Evolutionary conservation across 495 filamentous ascomycete genomes (phyloP).

Genomic region (Xylaria bambusicola): DNA sequence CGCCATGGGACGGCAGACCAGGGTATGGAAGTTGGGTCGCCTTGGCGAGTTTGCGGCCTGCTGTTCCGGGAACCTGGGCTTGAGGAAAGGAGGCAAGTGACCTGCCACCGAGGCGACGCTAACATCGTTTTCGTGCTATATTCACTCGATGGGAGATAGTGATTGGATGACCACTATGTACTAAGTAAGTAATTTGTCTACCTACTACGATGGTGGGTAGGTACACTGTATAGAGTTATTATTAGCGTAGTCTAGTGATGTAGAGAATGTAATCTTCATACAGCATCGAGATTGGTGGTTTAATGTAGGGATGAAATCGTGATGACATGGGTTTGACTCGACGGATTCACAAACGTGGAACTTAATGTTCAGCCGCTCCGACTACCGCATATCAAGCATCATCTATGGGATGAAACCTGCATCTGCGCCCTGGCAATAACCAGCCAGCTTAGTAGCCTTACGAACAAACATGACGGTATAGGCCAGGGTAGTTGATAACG

Average conservation of each 20-base stretch:
- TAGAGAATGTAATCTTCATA: too few relatives aligned
- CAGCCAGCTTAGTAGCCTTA: conserved; percentile 12
- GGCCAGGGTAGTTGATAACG: neutral
- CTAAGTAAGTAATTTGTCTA: too few relatives aligned
- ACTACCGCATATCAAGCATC: neutral
- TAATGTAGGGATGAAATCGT: too few relatives aligned
- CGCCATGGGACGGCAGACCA: too few relatives aligned
- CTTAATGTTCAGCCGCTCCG: neutral
- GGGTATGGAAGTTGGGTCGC: neutral
- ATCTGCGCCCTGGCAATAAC: neutral
- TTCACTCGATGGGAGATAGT: neutral
- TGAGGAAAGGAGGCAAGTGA: neutral
- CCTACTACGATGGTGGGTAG: neutral
- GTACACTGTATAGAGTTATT: neutral
- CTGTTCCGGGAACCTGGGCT: neutral
- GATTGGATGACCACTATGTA: too few relatives aligned
- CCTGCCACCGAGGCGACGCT: neutral
- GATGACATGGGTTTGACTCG: too few relatives aligned
- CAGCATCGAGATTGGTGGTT: too few relatives aligned
- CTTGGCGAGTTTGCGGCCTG: neutral
- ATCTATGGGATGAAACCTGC: neutral
- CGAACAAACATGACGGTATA: conserved; percentile 2
- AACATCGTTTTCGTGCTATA: neutral
- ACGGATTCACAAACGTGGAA: neutral
- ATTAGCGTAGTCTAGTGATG: too few relatives aligned